These are phyloP conservation scores for Hypoxylon subgilvum DNA, from an alignment of 495 filamentous ascomycete genomes.

Conservation along the genomic window DNA sequence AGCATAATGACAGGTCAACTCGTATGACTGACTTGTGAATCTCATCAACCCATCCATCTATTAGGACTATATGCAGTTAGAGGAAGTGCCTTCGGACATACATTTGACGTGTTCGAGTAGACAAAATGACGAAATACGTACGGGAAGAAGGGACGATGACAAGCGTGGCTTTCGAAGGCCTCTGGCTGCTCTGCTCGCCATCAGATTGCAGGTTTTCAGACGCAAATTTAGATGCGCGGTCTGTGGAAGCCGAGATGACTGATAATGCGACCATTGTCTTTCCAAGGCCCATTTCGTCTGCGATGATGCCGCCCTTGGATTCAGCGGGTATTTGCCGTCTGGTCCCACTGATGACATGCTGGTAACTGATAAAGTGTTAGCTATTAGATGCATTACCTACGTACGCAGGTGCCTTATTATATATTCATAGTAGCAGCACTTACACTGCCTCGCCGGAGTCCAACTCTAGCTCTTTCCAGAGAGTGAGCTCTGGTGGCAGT, in stretches of 20 bases:
- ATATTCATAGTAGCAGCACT: background rate
- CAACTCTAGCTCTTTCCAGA: background rate
- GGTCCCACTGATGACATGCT: conserved; percentile 6
- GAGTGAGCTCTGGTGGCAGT: background rate
- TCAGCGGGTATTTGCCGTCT: background rate
- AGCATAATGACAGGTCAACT: too few relatives aligned
- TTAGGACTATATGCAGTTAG: conserved; percentile 17
- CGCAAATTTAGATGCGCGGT: too few relatives aligned
- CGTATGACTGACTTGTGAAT: conserved; percentile 19
- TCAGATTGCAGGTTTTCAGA: too few relatives aligned
- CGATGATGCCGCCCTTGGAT: conserved; percentile 39
- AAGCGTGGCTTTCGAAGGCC: conserved; percentile 6
- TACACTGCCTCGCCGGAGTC: background rate
- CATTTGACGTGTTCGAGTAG: background rate
- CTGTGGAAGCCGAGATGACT: too few relatives aligned
- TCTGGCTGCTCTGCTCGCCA: conserved; percentile 12
- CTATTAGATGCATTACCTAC: too few relatives aligned
- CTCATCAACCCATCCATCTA: conserved; percentile 43
- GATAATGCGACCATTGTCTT: conserved; percentile 43
- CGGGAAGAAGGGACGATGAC: conserved; percentile 40
- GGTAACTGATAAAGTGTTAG: conserved; percentile 1
- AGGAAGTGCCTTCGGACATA: background rate
- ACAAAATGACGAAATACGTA: conserved; percentile 14
- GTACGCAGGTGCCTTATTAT: background rate
- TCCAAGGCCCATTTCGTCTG: conserved; percentile 51